Conservation (phyloP, 2,329 filamentous ascomycete species). For the Fusarium piperis region DNA sequence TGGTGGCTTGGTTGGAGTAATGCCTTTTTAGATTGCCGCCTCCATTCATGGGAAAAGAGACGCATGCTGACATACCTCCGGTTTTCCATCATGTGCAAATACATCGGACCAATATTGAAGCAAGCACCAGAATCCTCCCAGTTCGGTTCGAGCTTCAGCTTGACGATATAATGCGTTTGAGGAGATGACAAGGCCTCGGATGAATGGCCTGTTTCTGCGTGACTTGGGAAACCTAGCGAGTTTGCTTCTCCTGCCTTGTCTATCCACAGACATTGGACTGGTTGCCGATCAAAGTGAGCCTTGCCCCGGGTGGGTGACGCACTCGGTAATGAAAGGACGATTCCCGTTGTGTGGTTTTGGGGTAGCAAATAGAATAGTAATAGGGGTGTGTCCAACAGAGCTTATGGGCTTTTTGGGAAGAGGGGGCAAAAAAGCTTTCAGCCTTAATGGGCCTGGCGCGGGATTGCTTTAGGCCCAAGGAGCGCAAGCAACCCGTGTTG, state of each 20-base stretch:
- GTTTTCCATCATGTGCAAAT: neutral
- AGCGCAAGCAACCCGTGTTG: constrained; percentile 2
- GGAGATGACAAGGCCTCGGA: constrained; percentile 2
- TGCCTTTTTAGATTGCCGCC: neutral
- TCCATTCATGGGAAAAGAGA: neutral
- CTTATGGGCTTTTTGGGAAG: neutral
- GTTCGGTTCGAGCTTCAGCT: neutral
- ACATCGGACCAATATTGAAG: neutral
- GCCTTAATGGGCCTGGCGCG: constrained; percentile 22
- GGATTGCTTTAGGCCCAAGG: constrained; percentile 16
- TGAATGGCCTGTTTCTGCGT: constrained; percentile 3
- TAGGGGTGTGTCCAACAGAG: constrained; percentile 11
- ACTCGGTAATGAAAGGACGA: constrained; percentile 13
- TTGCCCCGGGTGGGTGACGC: constrained; percentile 3
- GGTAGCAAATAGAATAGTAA: neutral
- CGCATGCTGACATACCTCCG: neutral
- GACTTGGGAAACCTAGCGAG: constrained; percentile 10
- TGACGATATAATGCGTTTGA: neutral
- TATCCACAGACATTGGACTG: neutral
- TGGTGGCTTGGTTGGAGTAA: neutral
- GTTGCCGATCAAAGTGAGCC: constrained; percentile 25
- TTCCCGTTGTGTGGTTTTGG: neutral
- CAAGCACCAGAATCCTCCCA: neutral
- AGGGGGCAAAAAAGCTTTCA: constrained; percentile 21
- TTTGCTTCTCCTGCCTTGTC: constrained; percentile 10